These are phyloP conservation scores for Akanthomyces lecanii DNA, from an alignment of 2,329 filamentous ascomycete genomes.

Conservation along the genomic window DNA sequence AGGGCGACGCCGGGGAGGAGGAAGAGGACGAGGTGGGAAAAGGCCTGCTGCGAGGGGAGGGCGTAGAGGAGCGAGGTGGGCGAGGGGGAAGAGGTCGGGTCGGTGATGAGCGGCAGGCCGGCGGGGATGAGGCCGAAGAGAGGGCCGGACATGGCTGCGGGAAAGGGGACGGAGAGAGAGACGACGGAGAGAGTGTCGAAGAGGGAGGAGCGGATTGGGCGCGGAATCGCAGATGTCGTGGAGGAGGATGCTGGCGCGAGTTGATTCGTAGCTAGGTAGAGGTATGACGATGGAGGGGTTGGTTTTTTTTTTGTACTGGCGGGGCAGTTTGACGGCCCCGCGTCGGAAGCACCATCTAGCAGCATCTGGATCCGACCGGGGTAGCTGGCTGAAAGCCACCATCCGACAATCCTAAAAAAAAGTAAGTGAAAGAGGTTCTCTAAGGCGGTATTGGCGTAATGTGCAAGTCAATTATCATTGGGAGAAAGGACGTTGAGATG, in stretches of 20 bases:
- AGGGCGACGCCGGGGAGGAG: constrained; percentile 73
- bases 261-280: too few species aligned
- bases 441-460: too few species aligned
- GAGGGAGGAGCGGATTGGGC: too few species aligned
- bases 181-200: too few species aligned
- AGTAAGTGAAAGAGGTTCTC: too few species aligned
- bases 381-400: neutral
- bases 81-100: constrained; percentile 49
- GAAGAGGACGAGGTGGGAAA: constrained; percentile 85
- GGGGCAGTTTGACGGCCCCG: neutral
- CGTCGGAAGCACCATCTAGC: constrained; percentile 1
- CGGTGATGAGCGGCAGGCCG: constrained; percentile 53
- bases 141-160: constrained; percentile 36
- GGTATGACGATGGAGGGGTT: constrained; percentile 1
- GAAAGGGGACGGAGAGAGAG: too few species aligned
- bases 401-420: too few species aligned
- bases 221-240: too few species aligned
- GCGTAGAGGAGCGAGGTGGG: constrained; percentile 54
- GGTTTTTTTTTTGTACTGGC: neutral
- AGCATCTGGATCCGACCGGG: neutral
- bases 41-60: constrained; percentile 46
- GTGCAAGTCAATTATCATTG: too few species aligned
- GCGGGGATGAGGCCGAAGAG: constrained; percentile 59
- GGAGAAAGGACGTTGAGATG: too few species aligned
- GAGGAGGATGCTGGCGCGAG: too few species aligned